These are phyloP conservation scores for Tricholoma terreum DNA, from an alignment of 768 basidiomycete species.

Conservation along the genomic window DNA sequence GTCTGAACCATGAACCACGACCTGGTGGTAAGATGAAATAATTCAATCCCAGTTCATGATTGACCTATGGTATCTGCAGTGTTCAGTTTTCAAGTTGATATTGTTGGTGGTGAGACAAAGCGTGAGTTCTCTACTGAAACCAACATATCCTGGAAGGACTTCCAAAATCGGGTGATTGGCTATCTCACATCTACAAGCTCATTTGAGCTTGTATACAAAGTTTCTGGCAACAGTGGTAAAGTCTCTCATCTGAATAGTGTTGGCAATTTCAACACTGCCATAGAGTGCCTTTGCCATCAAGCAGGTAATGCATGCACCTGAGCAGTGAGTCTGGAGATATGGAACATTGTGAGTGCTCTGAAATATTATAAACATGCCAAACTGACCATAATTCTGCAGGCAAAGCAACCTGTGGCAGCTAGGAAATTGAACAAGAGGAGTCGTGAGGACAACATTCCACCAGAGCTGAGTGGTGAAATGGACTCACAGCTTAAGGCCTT, in stretches of 20 bases:
- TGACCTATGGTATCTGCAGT: too few relatives aligned
- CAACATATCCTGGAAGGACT: background rate
- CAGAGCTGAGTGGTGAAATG: background rate
- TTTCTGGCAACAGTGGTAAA: background rate
- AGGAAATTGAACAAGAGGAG: background rate
- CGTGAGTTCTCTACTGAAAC: background rate
- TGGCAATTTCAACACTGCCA: background rate
- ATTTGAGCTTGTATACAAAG: background rate
- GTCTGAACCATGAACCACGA: background rate
- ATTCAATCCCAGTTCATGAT: too few relatives aligned
- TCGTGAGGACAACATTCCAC: background rate
- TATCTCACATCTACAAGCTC: too few relatives aligned
- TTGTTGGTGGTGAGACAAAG: background rate
- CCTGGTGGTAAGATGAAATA: background rate
- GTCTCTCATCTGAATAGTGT: background rate
- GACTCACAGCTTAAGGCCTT: background rate
- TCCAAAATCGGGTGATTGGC: background rate
- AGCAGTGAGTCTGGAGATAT: background rate
- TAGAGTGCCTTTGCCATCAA: background rate
- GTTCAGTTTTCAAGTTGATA: background rate
- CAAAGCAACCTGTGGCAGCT: too few relatives aligned
- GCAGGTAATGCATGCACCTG: background rate
- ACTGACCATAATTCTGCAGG: too few relatives aligned
- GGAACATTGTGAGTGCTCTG: background rate
- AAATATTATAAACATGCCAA: too few relatives aligned